These are phyloP conservation scores for Rhododendron vialii DNA, from an alignment of 148 eudicot species.

Conservation along the genomic window DNA sequence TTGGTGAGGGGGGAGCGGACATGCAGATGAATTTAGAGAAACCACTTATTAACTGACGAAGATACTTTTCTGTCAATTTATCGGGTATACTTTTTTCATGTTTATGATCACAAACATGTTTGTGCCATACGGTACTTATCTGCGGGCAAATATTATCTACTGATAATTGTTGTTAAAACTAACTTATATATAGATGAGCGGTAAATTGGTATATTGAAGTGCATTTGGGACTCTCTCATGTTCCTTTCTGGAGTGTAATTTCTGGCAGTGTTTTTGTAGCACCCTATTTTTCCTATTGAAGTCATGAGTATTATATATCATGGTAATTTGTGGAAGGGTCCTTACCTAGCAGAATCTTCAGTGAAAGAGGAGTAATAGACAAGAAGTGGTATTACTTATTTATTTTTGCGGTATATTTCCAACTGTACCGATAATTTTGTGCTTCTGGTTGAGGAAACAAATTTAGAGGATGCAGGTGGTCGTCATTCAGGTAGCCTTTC, in stretches of 20 bases:
- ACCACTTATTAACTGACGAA: conserved; percentile 53
- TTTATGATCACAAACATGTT: background rate
- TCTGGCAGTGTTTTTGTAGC: background rate
- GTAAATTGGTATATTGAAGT: background rate
- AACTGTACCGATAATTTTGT: background rate
- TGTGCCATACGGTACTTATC: background rate
- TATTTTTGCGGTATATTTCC: background rate
- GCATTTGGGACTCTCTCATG: background rate
- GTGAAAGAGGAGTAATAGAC: background rate
- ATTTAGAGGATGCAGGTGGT: background rate
- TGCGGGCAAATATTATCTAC: background rate
- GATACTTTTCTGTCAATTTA: background rate
- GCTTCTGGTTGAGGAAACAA: background rate
- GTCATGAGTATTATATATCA: background rate
- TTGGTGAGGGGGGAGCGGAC: conserved; percentile 20
- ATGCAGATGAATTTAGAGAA: conserved; percentile 22
- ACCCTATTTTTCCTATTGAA: background rate
- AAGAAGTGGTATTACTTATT: background rate
- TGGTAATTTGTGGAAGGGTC: background rate
- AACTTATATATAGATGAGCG: background rate
- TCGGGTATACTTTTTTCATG: background rate
- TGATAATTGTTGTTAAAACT: background rate
- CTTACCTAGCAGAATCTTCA: background rate
- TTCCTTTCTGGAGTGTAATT: background rate
- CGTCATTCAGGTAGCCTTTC: background rate